phyloP scores from a whole-genome alignment of 2,329 filamentous ascomycete species.

The Trichoderma sp. region DNA sequence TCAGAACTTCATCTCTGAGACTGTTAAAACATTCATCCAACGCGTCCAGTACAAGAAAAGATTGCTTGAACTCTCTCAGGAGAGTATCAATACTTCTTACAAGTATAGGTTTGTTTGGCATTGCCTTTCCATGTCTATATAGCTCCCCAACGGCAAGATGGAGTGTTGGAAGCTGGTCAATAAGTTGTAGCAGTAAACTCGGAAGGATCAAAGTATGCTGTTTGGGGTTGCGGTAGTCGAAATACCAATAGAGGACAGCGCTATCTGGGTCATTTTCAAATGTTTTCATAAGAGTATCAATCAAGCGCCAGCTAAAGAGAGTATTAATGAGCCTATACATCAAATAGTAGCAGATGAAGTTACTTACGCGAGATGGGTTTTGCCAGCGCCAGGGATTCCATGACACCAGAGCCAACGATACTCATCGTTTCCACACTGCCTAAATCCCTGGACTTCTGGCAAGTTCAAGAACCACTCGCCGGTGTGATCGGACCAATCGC shows the following conservation, averaged over 20 bases:
- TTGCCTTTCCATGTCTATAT: too few relatives aligned
- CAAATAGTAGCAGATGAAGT: too few relatives aligned
- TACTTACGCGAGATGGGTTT: neutral
- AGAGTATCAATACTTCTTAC: too few relatives aligned
- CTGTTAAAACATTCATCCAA: too few relatives aligned
- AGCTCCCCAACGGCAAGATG: neutral
- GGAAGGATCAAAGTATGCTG: neutral
- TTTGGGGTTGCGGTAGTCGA: neutral
- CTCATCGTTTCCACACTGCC: neutral
- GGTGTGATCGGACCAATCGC: too few relatives aligned
- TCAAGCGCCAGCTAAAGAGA: neutral
- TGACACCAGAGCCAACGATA: neutral
- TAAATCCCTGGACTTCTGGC: neutral
- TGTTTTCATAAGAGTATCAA: neutral
- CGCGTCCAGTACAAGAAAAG: too few relatives aligned
- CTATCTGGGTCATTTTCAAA: neutral
- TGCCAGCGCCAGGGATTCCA: neutral
- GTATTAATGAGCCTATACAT: too few relatives aligned
- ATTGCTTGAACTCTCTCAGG: too few relatives aligned
- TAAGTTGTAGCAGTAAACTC: neutral
- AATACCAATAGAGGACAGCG: neutral
- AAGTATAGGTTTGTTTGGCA: too few relatives aligned
- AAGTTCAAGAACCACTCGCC: neutral
- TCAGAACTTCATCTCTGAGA: too few relatives aligned
- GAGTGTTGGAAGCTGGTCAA: neutral